phyloP scores from a whole-genome alignment of 2,329 filamentous ascomycete genomes.

The Aspergillus sp. region DNA sequence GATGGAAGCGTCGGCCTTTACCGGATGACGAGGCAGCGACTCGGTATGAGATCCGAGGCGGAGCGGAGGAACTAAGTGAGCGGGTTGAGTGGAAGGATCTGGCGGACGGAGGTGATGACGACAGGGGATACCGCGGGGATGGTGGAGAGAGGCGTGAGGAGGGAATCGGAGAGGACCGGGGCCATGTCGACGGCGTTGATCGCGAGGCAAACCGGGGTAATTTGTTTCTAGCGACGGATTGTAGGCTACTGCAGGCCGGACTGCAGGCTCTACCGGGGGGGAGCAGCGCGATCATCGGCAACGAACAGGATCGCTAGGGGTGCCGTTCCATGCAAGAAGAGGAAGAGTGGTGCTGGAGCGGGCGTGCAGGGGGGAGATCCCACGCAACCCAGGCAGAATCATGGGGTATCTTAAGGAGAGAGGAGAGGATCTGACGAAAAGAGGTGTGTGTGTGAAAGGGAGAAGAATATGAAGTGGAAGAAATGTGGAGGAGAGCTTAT shows the following conservation, averaged over 20 bases:
- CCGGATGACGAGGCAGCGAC: slow-evolving; percentile 73
- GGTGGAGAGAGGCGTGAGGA: slow-evolving; percentile 1
- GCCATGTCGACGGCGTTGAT: slow-evolving; percentile 10
- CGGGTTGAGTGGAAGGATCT: slow-evolving; percentile 30
- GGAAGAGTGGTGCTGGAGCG: neutral
- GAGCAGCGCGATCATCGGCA: slow-evolving; percentile 32
- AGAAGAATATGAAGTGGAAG: neutral
- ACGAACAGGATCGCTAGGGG: slow-evolving; percentile 19
- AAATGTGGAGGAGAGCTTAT: slow-evolving; percentile 3
- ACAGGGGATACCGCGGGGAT: neutral
- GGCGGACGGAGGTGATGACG: slow-evolving; percentile 1
- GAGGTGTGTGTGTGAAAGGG: neutral
- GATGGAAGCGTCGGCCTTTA: slow-evolving; percentile 67
- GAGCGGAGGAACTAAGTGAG: slow-evolving; percentile 24
- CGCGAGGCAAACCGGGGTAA: slow-evolving; percentile 13
- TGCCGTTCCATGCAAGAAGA: slow-evolving; percentile 6
- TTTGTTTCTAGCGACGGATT: slow-evolving; percentile 21
- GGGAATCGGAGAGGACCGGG: slow-evolving; percentile 10
- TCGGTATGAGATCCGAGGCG: slow-evolving; percentile 58
- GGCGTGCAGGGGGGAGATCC: neutral
- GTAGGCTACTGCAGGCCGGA: slow-evolving; percentile 32
- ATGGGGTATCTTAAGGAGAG: neutral
- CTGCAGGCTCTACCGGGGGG: slow-evolving; percentile 31
- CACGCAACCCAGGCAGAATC: neutral
- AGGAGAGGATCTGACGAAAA: neutral